Evolutionary conservation across 2,329 filamentous ascomycete genomes (phyloP), one percentile per base, ranked within the genome.

Genomic region (Moelleriella libera): DNA sequence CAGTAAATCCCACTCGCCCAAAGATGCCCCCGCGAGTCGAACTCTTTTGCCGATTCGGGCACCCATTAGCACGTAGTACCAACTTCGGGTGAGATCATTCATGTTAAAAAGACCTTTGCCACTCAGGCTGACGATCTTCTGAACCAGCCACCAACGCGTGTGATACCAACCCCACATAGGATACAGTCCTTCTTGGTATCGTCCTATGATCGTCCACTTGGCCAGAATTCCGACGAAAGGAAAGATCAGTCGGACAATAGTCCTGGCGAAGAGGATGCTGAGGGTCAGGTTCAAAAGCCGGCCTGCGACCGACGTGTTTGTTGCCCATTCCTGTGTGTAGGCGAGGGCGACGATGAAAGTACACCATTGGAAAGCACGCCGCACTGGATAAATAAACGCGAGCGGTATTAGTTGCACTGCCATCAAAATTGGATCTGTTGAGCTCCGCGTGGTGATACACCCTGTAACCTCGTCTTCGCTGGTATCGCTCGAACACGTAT

Each of bases 151-250:
- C 75, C 75, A 79, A 7, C 72, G 65, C 0, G 72, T 77, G 55
- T 78, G 75, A 53, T 78, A 78, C 1, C 56, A 51, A 1, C 73
- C 74, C 75, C 75, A 79, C 75, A 79, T 79, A 2, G 75, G 74
- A 53, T 73, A 77, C 2, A 76, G 56, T 0, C 75, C 75, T 54
- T 74, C 67, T 37, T 61, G 63, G 55, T 75, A 71, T 1, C 67
- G 66, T 9, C 75, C 75, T 41, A 78, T 71, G 46, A 78, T 62
- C 5, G 71, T 43, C 75, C 75, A 78, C 55, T 78, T 78, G 45
- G 68, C 62, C 3, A 61, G 41, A 29, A 78, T 74, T n/a, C 68
- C 73, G 28, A 70, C 40, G 30, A 70, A 57, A 1, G 75, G 75
- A 5, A 64, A 58, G 6, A 70, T 50, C 2, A 66, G 55, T 12